Evolutionary conservation across 148 eudicot species (phyloP), one percentile per base, ranked within the genome.

Genomic region (Diospyros kaki): DNA sequence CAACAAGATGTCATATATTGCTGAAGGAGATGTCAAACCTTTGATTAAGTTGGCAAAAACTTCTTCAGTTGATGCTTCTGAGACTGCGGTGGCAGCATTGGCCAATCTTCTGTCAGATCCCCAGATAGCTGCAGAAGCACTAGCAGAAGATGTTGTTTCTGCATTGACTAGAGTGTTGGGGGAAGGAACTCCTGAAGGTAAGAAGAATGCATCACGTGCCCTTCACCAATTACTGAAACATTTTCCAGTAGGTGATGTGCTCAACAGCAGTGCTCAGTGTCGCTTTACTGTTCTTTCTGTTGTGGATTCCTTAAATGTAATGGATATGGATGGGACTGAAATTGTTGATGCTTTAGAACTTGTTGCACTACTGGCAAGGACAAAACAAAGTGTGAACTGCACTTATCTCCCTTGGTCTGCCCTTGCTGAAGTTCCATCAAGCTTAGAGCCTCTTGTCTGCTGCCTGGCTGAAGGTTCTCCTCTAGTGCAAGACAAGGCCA

Each of bases 1-100:
- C 59, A 84, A 72, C 69, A 92, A 84, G 77, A 92, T 80, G 81
- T 81, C 88, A 75, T 88, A 78, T 73, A 84, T 92, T 68, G 77
- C 92, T 53, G 87, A 88, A 79, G 94, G 91, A 60, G 90, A 87
- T 83, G 89, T 90, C 75, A 85, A 80, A 75, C 89, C 94, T 82
- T 83, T 92, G 48, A 88, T 92, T 63, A 88, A 84, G 83, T 68
- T 92, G 72, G 97, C 95, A 28, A 92, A 90, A 84, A 88, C 93
- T 76, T 87, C 92, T 56, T 88, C 87, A 42, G 83, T 92, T 75
- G 86, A 84, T 84, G 90, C 86, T 75, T 87, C 93, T 48, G 95
- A 87, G 75, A 87, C 88, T 77, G 95, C 97, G 28, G 83, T 90
- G 75, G 86, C 91, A 81, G 90, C 97, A 39, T 80, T 92, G 75